Evolutionary conservation across 2,329 filamentous ascomycete genomes (phyloP).

Genomic region (Xylariaceae sp.): DNA sequence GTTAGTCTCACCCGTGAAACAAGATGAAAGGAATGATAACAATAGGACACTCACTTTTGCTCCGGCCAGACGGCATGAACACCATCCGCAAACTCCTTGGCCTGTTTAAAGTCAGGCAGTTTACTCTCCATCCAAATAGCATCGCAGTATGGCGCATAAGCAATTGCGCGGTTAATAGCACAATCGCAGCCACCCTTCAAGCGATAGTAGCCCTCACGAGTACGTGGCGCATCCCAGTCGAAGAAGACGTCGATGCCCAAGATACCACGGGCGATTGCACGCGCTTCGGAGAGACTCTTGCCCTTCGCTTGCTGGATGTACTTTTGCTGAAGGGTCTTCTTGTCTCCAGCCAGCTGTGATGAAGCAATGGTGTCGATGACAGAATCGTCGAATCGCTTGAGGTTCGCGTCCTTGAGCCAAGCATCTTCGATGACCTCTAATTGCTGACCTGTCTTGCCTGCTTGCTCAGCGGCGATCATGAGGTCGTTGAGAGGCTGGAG

Average conservation of each 20-base stretch:
- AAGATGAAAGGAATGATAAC: not conserved
- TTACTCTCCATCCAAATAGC: slow-evolving; percentile 99
- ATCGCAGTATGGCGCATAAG: slow-evolving; percentile 90
- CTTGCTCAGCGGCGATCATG: slow-evolving; percentile 80
- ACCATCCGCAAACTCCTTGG: slow-evolving; percentile 87
- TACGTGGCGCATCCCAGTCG: slow-evolving; percentile 92
- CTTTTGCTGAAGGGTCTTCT: slow-evolving; percentile 62
- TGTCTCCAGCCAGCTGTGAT: slow-evolving; percentile 60
- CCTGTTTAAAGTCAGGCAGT: slow-evolving; percentile 86
- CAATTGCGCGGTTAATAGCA: slow-evolving; percentile 84
- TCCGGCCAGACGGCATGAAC: slow-evolving; percentile 95
- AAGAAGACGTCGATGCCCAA: slow-evolving; percentile 83
- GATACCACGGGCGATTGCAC: slow-evolving; percentile 73
- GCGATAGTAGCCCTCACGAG: slow-evolving; percentile 92
- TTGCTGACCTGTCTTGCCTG: slow-evolving; percentile 75
- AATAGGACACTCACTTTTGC: slow-evolving; percentile 69
- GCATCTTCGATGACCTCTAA: slow-evolving; percentile 90
- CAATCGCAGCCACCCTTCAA: slow-evolving; percentile 89
- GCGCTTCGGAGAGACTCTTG: slow-evolving; percentile 81
- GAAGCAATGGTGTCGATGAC: slow-evolving; percentile 79
- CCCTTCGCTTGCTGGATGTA: slow-evolving; percentile 71
- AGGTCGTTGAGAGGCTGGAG: slow-evolving; percentile 85
- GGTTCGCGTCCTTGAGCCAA: slow-evolving; percentile 74
- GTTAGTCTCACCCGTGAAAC: not conserved
- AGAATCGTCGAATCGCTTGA: slow-evolving; percentile 89